Base-by-base conservation (phyloP, 2,329 filamentous ascomycete genomes). In the Phyllosticta capitalensis region DNA sequence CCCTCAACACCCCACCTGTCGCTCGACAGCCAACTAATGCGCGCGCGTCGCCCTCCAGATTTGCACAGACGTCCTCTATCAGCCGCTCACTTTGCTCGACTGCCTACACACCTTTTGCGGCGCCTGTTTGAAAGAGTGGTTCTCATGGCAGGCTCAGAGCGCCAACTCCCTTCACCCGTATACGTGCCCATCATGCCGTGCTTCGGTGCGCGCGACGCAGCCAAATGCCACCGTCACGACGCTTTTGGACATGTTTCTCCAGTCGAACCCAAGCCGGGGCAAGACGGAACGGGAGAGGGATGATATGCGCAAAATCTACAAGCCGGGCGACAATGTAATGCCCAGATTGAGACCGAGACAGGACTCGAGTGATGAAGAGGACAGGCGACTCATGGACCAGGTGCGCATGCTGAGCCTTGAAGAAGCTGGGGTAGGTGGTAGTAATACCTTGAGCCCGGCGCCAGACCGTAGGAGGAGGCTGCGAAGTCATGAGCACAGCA, bases 101-200 rank as follows among this genome's bases (percentile, higher is more conserved):
- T 96, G 91, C 71, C 83, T 96, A 52, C 91, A 96, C 75, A 96
- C 92, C 52, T 99, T 95, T 74, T 99, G 94, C 78, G 94, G 92
- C 64, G 88, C 89, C 48, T 99, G 94, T 71, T 74, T 97, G 61
- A 96, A 95, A 73, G 90, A 95, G 77, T 99, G 94, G 94, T 99
- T 97, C 71, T 78, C 80, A 63, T 94, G 85, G 74, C 90, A 96
- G 72, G 85, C 86, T 45, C 78, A 80, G 28, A 78, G 79, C 14
- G 81, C 81, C 51, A 81, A 65, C 68, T 80, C 67, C 62, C 78
- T 67, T 2, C 75, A 80, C 57, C 81, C 80, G 52, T 95, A 90
- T 72, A 96, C 91, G 52, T 99, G 94, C 76, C 94, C 94, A 49
- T 88, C 90, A 75, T 99, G 94, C 75, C 89, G 94, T 64, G 89